phyloP scores from a whole-genome alignment of 345 rosid species.

The Hypericum androsaemum region DNA sequence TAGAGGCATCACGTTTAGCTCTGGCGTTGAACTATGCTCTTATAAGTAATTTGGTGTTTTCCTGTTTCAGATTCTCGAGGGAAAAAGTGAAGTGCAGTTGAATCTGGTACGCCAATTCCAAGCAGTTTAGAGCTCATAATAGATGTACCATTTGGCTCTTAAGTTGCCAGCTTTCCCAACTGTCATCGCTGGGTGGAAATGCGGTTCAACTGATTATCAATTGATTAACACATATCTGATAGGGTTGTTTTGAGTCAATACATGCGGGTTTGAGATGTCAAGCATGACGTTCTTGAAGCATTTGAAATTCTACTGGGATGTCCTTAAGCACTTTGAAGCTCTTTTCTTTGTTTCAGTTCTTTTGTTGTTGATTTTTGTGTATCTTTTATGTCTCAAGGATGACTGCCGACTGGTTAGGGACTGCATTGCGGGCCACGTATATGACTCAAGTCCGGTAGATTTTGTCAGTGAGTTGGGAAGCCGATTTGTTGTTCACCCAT shows the following conservation, averaged over 20 bases:
- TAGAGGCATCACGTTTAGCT: neutral
- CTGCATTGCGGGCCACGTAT: slow-evolving; percentile 71
- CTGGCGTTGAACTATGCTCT: neutral
- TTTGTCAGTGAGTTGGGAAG: slow-evolving; percentile 77
- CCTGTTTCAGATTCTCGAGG: slow-evolving; percentile 59
- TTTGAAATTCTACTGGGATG: too few relatives aligned
- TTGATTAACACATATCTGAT: too few relatives aligned
- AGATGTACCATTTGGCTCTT: neutral
- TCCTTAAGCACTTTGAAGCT: too few relatives aligned
- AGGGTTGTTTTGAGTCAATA: too few relatives aligned
- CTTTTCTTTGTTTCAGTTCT: too few relatives aligned
- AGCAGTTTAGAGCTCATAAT: neutral
- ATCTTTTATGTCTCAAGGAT: slow-evolving; percentile 36
- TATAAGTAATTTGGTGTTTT: slow-evolving; percentile 7
- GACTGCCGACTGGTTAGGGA: slow-evolving; percentile 55
- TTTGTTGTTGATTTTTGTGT: neutral
- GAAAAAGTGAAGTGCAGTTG: slow-evolving; percentile 38
- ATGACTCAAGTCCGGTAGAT: slow-evolving; percentile 82
- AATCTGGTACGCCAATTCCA: slow-evolving; percentile 34
- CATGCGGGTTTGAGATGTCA: too few relatives aligned
- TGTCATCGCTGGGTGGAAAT: neutral
- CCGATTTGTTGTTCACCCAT: slow-evolving; percentile 63
- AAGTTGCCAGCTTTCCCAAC: neutral
- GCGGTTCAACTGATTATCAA: too few relatives aligned
- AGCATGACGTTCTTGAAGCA: too few relatives aligned